Base-by-base conservation (phyloP, 768 basidiomycete genomes). In the Tylopilus rubrobrunneus region DNA sequence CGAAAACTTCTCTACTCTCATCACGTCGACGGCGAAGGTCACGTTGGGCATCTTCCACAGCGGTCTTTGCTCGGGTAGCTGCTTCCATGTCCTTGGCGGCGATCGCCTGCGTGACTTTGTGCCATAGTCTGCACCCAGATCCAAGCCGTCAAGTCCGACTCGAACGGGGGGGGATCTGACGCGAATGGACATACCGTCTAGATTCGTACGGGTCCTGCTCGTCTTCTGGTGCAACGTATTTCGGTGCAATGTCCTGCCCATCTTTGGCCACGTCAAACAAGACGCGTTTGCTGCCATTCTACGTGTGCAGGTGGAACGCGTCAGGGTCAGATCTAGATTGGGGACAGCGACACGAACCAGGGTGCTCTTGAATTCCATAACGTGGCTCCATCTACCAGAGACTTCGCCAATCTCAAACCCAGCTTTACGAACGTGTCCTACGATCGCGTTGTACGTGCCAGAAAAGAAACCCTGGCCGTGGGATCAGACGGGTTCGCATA, bases 151-250 rank as follows among this genome's bases (percentile, higher is more conserved):
- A 25, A 25, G 25, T 19, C 17, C 17, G 5, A 3, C 9, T 19
- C 7, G 19, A 19, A 19, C 19, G 23, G 29, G 19, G 17, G 41
- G 15, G 15, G 33, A 48, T 15, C 11, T 2, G 34, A 23, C 39
- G 27, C 11, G 17, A 25, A 12, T 19, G 12, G 73, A 19, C 80
- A 54, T 56, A 88, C 87, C 89, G 77, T 63, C 91, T 80, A 47
- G 92, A 96, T 72, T 99, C 97, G 62, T 92, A 89, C 17, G 79
- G 78, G 62, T 96, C 92, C 66, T 99, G 97, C 56, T 92, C 83
- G 5, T 82, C 80, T 64, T 95, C 90, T 4, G 92, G 84, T 19
- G 82, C 76, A n/a, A 97, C 89, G 70, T 80, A 85, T 71, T 94
- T 98, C 0, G 86, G 87, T 29, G 83, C 84, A 14, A 91, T 73